Evolutionary conservation across 2,329 filamentous ascomycete genomes (phyloP), one percentile per base, ranked within the genome.

Genomic region (Fusarium tuaranense): DNA sequence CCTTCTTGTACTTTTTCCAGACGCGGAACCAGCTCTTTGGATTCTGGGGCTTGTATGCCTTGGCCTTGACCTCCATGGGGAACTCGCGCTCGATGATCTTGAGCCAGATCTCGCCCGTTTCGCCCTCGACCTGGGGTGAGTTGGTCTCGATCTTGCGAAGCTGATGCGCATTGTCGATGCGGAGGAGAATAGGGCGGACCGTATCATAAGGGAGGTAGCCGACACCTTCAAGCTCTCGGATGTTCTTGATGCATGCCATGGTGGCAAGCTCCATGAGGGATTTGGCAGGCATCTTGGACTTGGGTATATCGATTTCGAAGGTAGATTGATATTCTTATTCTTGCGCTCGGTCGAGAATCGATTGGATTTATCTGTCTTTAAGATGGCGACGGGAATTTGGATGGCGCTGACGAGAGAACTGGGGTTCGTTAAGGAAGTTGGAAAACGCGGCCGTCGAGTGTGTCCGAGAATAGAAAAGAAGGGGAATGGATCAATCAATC

Each of bases 1-100:
- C 86, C 48, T 85, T 86, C 73, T 90, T 88, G 79, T 95, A 92
- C 72, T 91, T 90, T 73, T 88, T 86, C 84, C 97, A 98, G 16
- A 97, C 87, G 65, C 92, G 91, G 80, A 92, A 91, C 95, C 95
- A 98, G 69, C 91, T 91, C 39, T 86, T 86, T 0, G 92, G 90
- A 72, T 94, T 88, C 65, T 88, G 87, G 0, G 94, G 93, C 27
- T 90, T 86, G 75, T 92, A 89, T 30, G 90, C 89, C 79, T 93
- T 91, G 55, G 85, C 84, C 48, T 91, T 86, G 73, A 84, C 83
- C 82, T 91, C 92, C 66, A 90, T 85, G 2, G 91, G 91, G 71
- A 98, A 94, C 78, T 98, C 92, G 58, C 91, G 90, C 62, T 90
- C 89, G 82, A 98, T 97, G 78, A 98, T 89, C 32, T 90, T 88